These are phyloP conservation scores for Paecilomyces dactylethromorphus DNA, from an alignment of 2,329 filamentous ascomycete genomes.

Conservation along the genomic window DNA sequence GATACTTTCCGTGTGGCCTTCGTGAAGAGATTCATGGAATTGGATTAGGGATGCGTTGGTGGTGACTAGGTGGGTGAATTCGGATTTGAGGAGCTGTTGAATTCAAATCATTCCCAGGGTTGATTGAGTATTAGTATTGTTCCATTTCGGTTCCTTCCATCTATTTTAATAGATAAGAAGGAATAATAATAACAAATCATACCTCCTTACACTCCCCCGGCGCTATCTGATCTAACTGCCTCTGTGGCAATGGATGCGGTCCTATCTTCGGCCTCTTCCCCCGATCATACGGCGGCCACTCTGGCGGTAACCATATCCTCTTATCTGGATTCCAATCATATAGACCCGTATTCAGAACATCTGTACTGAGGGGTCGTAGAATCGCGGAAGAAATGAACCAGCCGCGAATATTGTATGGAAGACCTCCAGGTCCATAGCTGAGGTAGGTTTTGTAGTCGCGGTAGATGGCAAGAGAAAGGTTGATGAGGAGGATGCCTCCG, in stretches of 20 bases:
- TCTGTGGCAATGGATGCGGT: not conserved
- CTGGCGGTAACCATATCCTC: not conserved
- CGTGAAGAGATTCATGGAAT: not conserved
- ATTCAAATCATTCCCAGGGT: not conserved
- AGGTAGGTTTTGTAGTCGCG: conserved; percentile 1
- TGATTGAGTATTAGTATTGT: too few relatives aligned
- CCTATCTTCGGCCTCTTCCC: not conserved
- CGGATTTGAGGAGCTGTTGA: not conserved
- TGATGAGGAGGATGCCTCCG: not conserved
- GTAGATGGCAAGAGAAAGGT: not conserved
- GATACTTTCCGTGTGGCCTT: not conserved
- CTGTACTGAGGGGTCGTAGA: not conserved
- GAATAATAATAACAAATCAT: not conserved
- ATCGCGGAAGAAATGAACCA: not conserved
- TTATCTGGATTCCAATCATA: conserved; percentile 1
- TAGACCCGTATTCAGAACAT: not conserved
- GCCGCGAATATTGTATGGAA: not conserved
- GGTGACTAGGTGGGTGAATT: not conserved
- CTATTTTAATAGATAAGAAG: too few relatives aligned
- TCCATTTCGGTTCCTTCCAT: too few relatives aligned
- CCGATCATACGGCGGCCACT: not conserved
- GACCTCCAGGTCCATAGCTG: not conserved
- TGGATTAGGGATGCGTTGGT: not conserved
- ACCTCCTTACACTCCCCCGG: not conserved
- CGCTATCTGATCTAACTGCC: not conserved